These are phyloP conservation scores for Tripidium arundinaceum DNA, from an alignment of 202 grass and related monocot species.

Conservation along the genomic window DNA sequence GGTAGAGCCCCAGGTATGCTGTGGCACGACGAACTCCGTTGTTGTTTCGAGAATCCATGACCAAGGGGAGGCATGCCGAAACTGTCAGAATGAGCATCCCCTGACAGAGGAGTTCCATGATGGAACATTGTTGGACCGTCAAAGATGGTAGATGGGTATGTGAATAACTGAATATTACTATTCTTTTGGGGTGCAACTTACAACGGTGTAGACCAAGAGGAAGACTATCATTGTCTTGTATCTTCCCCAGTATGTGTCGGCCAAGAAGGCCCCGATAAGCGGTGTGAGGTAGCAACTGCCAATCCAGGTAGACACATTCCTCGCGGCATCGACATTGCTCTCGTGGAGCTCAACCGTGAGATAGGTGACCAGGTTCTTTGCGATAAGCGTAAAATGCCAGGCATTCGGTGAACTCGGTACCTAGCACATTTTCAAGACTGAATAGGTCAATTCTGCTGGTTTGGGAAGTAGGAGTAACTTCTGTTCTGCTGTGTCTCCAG, in stretches of 20 bases:
- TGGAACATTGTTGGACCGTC: too few species aligned
- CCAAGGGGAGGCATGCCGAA: constrained; percentile 22
- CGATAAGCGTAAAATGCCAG: background rate
- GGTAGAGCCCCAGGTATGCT: constrained; percentile 48
- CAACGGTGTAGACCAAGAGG: background rate
- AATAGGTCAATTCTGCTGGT: background rate
- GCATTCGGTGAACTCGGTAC: background rate
- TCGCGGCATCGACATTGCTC: constrained; percentile 26
- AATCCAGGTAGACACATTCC: constrained; percentile 27
- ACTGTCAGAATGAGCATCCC: constrained; percentile 37
- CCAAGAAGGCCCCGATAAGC: too few species aligned
- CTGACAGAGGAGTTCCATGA: constrained; percentile 1
- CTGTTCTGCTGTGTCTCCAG: background rate
- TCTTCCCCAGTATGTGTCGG: too few species aligned
- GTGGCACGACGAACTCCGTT: background rate
- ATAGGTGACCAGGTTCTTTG: background rate
- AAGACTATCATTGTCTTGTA: background rate
- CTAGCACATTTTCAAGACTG: background rate
- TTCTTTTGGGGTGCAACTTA: background rate
- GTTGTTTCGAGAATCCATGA: background rate
- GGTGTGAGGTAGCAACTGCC: constrained; percentile 32
- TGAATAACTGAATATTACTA: too few species aligned
- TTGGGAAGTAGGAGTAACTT: background rate
- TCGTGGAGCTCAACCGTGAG: constrained; percentile 21
- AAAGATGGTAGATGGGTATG: too few species aligned